Percentiles rank a stretch among this genome's conserved stretches.
Conservation (phyloP, 1,284 basidiomycete species). For the Tetrapyrgos nigripes region DNA sequence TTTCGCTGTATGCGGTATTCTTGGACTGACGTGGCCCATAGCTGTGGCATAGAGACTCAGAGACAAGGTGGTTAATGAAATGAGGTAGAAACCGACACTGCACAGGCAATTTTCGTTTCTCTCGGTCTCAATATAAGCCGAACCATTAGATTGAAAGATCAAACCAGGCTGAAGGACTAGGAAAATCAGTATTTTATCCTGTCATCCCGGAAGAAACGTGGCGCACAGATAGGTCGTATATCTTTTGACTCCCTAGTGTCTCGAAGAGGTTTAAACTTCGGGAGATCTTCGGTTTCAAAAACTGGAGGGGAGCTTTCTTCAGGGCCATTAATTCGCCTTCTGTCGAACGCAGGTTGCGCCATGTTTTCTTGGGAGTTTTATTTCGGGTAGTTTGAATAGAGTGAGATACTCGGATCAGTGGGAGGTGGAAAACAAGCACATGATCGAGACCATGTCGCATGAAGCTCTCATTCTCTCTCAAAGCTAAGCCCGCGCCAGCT, state of each 20-base stretch:
- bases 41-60: conserved; percentile 45
- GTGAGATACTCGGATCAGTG: too few species aligned
- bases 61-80: conserved; percentile 1
- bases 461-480: conserved; percentile 85
- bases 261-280: conserved; percentile 32
- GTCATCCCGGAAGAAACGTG: conserved; percentile 1
- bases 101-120: conserved; percentile 93
- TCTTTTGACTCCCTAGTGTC: conserved; percentile 62
- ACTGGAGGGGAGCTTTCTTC: conserved; percentile 77
- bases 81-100: conserved; percentile 67
- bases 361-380: conserved; percentile 31
- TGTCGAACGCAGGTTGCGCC: conserved; percentile 72
- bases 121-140: conserved; percentile 92
- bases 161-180: conserved; percentile 89
- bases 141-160: conserved; percentile 93
- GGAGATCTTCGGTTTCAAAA: conserved; percentile 55
- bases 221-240: conserved; percentile 86
- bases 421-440: background rate
- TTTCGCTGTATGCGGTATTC: conserved; percentile 80
- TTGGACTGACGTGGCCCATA: conserved; percentile 94
- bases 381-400: background rate
- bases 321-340: conserved; percentile 88
- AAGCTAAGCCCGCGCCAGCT: conserved; percentile 58
- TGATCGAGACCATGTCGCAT: conserved; percentile 41
- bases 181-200: conserved; percentile 10